A percentile compares a stretch with the other conserved stretches of the same genome.
Evolutionary conservation across 2,329 filamentous ascomycete species (phyloP).

Genomic region (Dothideomycetes sp.): DNA sequence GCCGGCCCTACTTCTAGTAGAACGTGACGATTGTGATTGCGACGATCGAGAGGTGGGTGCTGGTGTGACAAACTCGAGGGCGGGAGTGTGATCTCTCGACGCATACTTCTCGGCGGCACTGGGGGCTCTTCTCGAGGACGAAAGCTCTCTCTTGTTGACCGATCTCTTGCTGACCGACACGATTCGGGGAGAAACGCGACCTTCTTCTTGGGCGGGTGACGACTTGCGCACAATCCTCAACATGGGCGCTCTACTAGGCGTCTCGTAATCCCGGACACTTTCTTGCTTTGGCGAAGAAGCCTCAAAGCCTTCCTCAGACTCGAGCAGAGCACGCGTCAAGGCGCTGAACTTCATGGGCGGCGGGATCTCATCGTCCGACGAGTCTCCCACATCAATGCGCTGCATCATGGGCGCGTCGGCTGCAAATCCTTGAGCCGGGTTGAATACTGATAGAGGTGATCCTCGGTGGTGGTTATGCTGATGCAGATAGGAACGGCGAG

Average conservation of each 20-base stretch:
- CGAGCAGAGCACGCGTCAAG: constrained; percentile 75
- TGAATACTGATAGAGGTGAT: constrained; percentile 38
- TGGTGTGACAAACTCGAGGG: constrained; percentile 28
- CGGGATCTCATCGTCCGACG: constrained; percentile 89
- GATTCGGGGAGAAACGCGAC: constrained; percentile 26
- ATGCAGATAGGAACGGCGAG: constrained; percentile 15
- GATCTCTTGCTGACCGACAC: constrained; percentile 26
- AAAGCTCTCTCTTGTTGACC: constrained; percentile 22
- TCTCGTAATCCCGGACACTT: constrained; percentile 20
- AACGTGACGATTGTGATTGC: neutral
- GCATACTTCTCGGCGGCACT: constrained; percentile 14
- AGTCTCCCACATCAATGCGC: constrained; percentile 57
- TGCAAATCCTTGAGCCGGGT: constrained; percentile 36
- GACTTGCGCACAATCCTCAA: constrained; percentile 28
- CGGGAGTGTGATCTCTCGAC: constrained; percentile 26
- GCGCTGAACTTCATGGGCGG: constrained; percentile 88
- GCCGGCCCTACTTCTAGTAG: constrained; percentile 17
- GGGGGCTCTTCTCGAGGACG: constrained; percentile 25
- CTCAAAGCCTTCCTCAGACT: constrained; percentile 24
- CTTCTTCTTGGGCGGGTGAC: constrained; percentile 22
- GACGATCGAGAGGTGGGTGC: constrained; percentile 26
- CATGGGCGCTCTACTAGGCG: constrained; percentile 27
- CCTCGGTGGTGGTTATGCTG: constrained; percentile 31
- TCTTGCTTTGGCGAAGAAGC: constrained; percentile 3
- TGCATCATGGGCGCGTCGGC: constrained; percentile 38